phyloP scores from a whole-genome alignment of 2,329 filamentous ascomycete species.

The Capronia epimyces region DNA sequence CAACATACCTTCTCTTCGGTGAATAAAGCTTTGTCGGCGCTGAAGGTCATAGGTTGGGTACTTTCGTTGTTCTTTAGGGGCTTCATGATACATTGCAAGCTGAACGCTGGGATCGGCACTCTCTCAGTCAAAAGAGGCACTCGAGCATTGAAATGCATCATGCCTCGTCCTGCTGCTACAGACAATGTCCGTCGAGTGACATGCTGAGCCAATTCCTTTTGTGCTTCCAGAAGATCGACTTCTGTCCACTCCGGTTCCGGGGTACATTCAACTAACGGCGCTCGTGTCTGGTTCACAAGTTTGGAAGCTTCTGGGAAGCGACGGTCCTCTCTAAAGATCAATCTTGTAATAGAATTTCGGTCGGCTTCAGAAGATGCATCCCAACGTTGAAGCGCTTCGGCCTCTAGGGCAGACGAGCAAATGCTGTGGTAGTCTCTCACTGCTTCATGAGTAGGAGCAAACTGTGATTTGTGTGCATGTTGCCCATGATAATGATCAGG shows the following conservation, averaged over 20 bases:
- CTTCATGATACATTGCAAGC: conserved; percentile 83
- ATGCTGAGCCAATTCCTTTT: conserved; percentile 82
- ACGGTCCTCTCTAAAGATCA: conserved; percentile 87
- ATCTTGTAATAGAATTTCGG: conserved; percentile 71
- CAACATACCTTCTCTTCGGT: conserved; percentile 96
- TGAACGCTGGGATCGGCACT: conserved; percentile 83
- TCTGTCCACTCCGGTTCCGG: conserved; percentile 75
- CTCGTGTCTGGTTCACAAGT: conserved; percentile 77
- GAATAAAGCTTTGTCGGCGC: conserved; percentile 80
- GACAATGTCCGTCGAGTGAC: conserved; percentile 83
- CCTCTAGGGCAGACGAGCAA: conserved; percentile 51
- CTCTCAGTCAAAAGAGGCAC: conserved; percentile 89
- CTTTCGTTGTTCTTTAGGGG: conserved; percentile 71
- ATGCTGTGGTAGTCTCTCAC: conserved; percentile 73
- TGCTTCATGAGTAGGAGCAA: conserved; percentile 50
- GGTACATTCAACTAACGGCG: conserved; percentile 71
- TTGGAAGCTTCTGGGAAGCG: conserved; percentile 79
- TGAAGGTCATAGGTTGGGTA: conserved; percentile 49
- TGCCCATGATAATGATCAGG: neutral
- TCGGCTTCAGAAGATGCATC: conserved; percentile 80
- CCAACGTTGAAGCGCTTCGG: conserved; percentile 52
- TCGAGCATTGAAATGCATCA: conserved; percentile 82
- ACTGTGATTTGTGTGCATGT: conserved; percentile 4
- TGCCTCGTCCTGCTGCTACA: conserved; percentile 76
- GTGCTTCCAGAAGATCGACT: conserved; percentile 79